Conservation (phyloP, 2,329 filamentous ascomycete species). For the Lecanosticta acicola region DNA sequence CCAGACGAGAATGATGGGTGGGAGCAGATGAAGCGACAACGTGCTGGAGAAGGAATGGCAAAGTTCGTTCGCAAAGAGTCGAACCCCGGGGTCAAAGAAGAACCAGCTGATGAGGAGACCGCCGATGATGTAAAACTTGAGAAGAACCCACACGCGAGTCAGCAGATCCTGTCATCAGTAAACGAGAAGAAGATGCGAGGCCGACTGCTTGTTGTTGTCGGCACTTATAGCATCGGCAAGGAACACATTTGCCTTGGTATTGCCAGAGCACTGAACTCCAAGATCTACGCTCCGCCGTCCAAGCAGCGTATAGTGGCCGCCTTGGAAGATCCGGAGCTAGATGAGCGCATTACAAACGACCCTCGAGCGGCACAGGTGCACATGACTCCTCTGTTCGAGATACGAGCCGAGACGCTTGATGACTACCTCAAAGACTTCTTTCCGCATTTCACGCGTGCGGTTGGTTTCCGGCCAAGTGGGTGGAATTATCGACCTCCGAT, state of each 20-base stretch:
- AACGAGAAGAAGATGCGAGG: slow-evolving; percentile 45
- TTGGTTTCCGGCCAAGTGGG: slow-evolving; percentile 86
- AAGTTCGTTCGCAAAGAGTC: slow-evolving; percentile 53
- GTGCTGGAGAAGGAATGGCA: slow-evolving; percentile 55
- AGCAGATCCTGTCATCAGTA: slow-evolving; percentile 26
- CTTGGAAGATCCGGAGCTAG: slow-evolving; percentile 78
- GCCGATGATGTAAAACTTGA: slow-evolving; percentile 31
- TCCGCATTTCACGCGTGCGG: slow-evolving; percentile 75
- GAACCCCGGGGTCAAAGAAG: slow-evolving; percentile 35
- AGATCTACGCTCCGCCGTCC: slow-evolving; percentile 77
- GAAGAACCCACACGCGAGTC: slow-evolving; percentile 26
- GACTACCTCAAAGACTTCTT: slow-evolving; percentile 80
- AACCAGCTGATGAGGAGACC: slow-evolving; percentile 34
- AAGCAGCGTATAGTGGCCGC: slow-evolving; percentile 83
- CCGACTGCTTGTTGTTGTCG: slow-evolving; percentile 82
- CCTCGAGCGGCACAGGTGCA: slow-evolving; percentile 87
- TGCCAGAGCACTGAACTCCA: slow-evolving; percentile 74
- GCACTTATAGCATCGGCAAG: slow-evolving; percentile 97
- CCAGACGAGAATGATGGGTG: slow-evolving; percentile 52
- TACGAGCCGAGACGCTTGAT: slow-evolving; percentile 81
- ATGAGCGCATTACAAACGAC: slow-evolving; percentile 68
- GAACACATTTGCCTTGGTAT: slow-evolving; percentile 93
- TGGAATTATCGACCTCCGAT: slow-evolving; percentile 83
- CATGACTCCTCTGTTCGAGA: slow-evolving; percentile 94
- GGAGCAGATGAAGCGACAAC: slow-evolving; percentile 52